A percentile compares a stretch with the other conserved stretches of the same genome.
Conservation (phyloP, 164 flowering plant genomes). For the Nelumbo lutea region DNA sequence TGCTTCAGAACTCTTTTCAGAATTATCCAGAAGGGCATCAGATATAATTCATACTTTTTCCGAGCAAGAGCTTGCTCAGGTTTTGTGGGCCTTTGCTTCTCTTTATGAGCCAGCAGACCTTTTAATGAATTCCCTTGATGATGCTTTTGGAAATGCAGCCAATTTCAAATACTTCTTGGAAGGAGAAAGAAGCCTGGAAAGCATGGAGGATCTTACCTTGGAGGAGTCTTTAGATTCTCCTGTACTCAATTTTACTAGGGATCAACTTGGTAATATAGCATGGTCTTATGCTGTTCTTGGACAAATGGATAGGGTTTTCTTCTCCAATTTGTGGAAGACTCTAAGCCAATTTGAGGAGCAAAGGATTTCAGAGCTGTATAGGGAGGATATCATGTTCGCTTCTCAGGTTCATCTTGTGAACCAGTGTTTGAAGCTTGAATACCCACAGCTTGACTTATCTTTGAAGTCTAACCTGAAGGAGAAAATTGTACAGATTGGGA, state of each 20-base stretch:
- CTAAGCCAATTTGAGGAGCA: slow-evolving; percentile 64
- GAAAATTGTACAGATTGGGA: slow-evolving; percentile 60
- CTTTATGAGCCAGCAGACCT: slow-evolving; percentile 67
- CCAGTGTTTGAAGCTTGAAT: slow-evolving; percentile 81
- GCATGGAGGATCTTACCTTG: slow-evolving; percentile 14
- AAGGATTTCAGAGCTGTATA: slow-evolving; percentile 66
- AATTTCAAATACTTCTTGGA: slow-evolving; percentile 35
- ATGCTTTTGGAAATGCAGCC: slow-evolving; percentile 32
- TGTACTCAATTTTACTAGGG: slow-evolving; percentile 51
- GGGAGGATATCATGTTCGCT: slow-evolving; percentile 89
- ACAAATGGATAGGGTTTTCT: slow-evolving; percentile 62
- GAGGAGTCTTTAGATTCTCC: slow-evolving; percentile 25
- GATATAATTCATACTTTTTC: slow-evolving; percentile 54
- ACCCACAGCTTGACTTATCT: slow-evolving; percentile 58
- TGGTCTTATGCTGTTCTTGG: slow-evolving; percentile 99
- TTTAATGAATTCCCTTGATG: slow-evolving; percentile 65
- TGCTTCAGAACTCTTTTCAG: slow-evolving; percentile 70
- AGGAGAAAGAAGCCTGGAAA: slow-evolving; percentile 14
- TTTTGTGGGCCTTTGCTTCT: slow-evolving; percentile 97
- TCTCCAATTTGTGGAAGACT: slow-evolving; percentile 66
- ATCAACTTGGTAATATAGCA: slow-evolving; percentile 85
- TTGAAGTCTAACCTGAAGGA: slow-evolving; percentile 54
- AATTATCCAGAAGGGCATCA: slow-evolving; percentile 67
- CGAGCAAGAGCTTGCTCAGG: slow-evolving; percentile 84
- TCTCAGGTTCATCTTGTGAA: slow-evolving; percentile 80